phyloP scores from a whole-genome alignment of 2,329 filamentous ascomycete species.

The Monosporascus sp. region DNA sequence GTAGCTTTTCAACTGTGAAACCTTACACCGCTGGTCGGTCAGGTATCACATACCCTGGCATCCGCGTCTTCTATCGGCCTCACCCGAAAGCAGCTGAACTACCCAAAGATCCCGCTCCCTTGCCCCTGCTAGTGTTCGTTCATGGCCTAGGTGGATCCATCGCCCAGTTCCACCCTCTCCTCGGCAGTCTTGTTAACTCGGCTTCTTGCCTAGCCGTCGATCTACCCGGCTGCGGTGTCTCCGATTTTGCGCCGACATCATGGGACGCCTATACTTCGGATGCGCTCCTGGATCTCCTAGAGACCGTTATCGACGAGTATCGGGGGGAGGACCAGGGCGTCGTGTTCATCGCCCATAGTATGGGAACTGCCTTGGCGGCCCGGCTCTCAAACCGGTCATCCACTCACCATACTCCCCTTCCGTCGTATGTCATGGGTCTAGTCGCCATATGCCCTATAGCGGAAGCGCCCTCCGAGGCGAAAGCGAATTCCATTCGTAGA shows the following conservation, averaged over 20 bases:
- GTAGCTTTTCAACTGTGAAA: constrained; percentile 65
- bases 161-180: constrained; percentile 77
- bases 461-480: constrained; percentile 51
- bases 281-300: constrained; percentile 69
- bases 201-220: constrained; percentile 85
- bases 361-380: constrained; percentile 77
- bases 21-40: constrained; percentile 65
- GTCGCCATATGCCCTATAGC: constrained; percentile 78
- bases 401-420: constrained; percentile 46
- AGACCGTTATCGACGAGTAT: constrained; percentile 67
- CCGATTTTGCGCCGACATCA: constrained; percentile 61
- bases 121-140: constrained; percentile 85
- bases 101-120: constrained; percentile 62
- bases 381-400: constrained; percentile 53
- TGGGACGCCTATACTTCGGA: constrained; percentile 79
- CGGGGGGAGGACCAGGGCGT: constrained; percentile 68
- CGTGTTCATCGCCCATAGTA: constrained; percentile 80
- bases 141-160: constrained; percentile 91
- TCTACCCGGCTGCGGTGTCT: constrained; percentile 82
- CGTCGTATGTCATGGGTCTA: constrained; percentile 65
- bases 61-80: constrained; percentile 78
- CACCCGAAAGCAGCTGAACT: constrained; percentile 82
- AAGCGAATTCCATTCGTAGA: constrained; percentile 46
- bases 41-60: constrained; percentile 62
- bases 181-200: constrained; percentile 76